Conservation (phyloP, 2,329 filamentous ascomycete species). For the Geosmithia putterillii region DNA sequence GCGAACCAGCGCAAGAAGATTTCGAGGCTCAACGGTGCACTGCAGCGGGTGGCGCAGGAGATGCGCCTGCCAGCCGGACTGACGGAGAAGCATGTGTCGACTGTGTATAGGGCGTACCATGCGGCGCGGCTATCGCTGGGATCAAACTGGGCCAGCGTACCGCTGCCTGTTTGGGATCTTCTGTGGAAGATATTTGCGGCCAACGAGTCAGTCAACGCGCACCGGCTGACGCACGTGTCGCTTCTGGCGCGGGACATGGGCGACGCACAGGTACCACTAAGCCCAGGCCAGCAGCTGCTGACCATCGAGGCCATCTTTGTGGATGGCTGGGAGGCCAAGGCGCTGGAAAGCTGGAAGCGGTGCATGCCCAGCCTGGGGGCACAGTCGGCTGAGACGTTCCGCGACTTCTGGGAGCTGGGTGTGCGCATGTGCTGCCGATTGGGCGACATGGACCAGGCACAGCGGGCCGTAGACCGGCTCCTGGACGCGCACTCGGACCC, state of each 20-base stretch:
- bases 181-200: conserved; percentile 53
- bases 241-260: conserved; percentile 54
- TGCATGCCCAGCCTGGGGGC: conserved; percentile 39
- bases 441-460: conserved; percentile 47
- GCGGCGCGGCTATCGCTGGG: conserved; percentile 29
- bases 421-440: conserved; percentile 48
- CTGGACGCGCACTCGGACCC: conserved; percentile 35
- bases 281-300: conserved; percentile 46
- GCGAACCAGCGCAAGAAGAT: conserved; percentile 24
- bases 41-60: conserved; percentile 15
- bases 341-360: conserved; percentile 51
- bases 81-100: conserved; percentile 21
- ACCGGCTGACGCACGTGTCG: conserved; percentile 49
- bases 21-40: conserved; percentile 18
- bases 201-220: conserved; percentile 33
- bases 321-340: conserved; percentile 45
- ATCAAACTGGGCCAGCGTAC: conserved; percentile 39
- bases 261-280: conserved; percentile 41
- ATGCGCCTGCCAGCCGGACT: conserved; percentile 13
- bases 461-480: conserved; percentile 41
- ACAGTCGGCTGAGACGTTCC: conserved; percentile 28
- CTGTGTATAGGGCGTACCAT: conserved; percentile 38
- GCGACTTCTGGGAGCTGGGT: conserved; percentile 52
- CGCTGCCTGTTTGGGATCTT: conserved; percentile 46
- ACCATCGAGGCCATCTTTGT: conserved; percentile 59